Conservation (phyloP, 768 basidiomycete species). For the Tricholoma sp. region DNA sequence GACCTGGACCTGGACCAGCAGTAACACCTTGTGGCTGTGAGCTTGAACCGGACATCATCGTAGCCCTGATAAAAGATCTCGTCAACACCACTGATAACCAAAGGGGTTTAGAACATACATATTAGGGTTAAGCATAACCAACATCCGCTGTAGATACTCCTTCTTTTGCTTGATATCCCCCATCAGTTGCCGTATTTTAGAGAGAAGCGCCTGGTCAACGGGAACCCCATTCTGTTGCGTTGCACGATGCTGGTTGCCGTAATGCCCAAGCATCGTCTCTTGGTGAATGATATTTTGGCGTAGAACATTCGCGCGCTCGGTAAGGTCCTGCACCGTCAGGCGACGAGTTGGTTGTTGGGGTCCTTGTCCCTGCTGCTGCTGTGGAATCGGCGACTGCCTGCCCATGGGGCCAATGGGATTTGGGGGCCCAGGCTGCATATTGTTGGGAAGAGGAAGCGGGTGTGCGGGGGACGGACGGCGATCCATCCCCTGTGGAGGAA, state of each 20-base stretch:
- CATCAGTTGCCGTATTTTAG: constrained; percentile 17
- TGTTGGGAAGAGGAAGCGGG: constrained; percentile 20
- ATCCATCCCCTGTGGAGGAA: constrained; percentile 44
- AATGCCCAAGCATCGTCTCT: constrained; percentile 6
- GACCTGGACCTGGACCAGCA: constrained; percentile 10
- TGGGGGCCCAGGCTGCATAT: constrained; percentile 1
- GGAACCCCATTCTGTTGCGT: constrained; percentile 2
- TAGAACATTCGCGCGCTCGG: constrained; percentile 7
- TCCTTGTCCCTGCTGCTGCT: constrained; percentile 8
- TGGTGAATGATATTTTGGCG: constrained; percentile 6
- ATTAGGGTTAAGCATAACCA: constrained; percentile 21
- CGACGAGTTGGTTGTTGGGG: not conserved
- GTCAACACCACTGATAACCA: not conserved
- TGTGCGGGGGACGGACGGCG: constrained; percentile 49
- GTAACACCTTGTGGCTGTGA: too few relatives aligned
- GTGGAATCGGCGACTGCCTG: constrained; percentile 1
- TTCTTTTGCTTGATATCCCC: constrained; percentile 28
- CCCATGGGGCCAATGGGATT: constrained; percentile 6
- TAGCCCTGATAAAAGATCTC: constrained; percentile 3
- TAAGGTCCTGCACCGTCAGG: constrained; percentile 10
- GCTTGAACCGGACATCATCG: constrained; percentile 10
- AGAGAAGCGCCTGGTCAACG: constrained; percentile 16
- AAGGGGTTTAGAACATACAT: constrained; percentile 23
- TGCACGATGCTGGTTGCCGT: not conserved
- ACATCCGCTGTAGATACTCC: constrained; percentile 34